Evolutionary conservation across 1,284 basidiomycete genomes (phyloP), one percentile per base, ranked within the genome.

Genomic region (Rhodotorula sp.): DNA sequence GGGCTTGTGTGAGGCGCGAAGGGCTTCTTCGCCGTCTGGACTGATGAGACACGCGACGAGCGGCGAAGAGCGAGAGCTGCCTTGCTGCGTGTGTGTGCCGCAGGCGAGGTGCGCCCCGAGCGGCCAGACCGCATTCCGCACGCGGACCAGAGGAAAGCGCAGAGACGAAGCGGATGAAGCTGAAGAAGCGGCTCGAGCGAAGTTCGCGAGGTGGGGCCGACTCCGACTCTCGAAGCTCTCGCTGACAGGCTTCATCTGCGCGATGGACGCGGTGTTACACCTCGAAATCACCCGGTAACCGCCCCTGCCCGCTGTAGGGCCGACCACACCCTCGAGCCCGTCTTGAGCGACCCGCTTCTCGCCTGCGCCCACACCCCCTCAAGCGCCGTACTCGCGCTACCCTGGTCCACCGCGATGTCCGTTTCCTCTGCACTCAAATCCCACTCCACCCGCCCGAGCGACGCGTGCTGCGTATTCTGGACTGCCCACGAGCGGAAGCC

Each of bases 291-390:
- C 10, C 36, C 55, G 7, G 15, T 29, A 3, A n/a, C 17, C 41
- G n/a, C 7, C 22, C 54, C 54, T 41, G 62, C 62, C 15, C 17
- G 21, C 41, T n/a, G 22, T 21, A 66, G 21, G 7, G 57, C 50
- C 22, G 36, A 15, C 61, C 67, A 69, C 9, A 64, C 67, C 48
- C 3, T 15, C 37, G 3, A 29, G 13, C 22, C 36, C 39, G 50
- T 46, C 41, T 7, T 29, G 50, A n/a, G 41, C 32, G 41, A 27
- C 3, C 41, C 46, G 29, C 19, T 48, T 50, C 27, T 46, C 56
- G 55, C 61, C 22, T 29, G 46, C 27, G 15, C 36, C 67, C 67
- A 69, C 7, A 69, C 67, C 21, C 36, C 54, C n/a, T 55, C 67
- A 27, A 69, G 36, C 51, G 50, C 53, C n/a, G 44, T 27, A 53